These are phyloP conservation scores for Magnolia kwangsiensis DNA, from an alignment of 164 flowering plant species.

Conservation along the genomic window DNA sequence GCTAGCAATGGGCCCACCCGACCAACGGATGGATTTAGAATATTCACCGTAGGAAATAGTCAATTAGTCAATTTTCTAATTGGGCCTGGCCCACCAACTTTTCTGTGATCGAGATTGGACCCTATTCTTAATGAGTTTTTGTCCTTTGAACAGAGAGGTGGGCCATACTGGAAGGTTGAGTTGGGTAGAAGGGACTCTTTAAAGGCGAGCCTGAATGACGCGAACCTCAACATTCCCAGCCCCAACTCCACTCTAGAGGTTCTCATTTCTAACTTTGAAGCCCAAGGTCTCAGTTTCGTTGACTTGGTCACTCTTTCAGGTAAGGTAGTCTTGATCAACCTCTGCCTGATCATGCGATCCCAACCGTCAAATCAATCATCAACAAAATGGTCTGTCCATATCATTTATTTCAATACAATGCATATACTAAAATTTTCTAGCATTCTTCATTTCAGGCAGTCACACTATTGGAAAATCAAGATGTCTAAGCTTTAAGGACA, in stretches of 20 bases:
- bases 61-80: no score
- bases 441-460: constrained; percentile 36
- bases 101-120: no score
- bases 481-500: constrained; percentile 61
- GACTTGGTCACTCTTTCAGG: constrained; percentile 83
- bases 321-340: constrained; percentile 9
- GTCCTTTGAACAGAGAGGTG: constrained; percentile 54
- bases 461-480: constrained; percentile 79
- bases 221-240: constrained; percentile 51
- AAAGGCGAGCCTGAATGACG: constrained; percentile 62
- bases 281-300: constrained; percentile 50
- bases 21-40: no score
- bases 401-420: background rate
- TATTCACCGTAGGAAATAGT: no score
- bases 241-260: constrained; percentile 61
- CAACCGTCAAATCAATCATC: background rate
- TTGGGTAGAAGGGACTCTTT: constrained; percentile 72
- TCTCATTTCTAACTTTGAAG: constrained; percentile 53
- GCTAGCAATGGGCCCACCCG: no score
- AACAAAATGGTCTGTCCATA: background rate
- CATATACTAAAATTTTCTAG: background rate
- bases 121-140: no score
- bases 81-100: no score
- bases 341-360: no score
- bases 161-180: constrained; percentile 67